phyloP scores from a whole-genome alignment of 768 basidiomycete genomes.

The Clitopilus hobsonii region DNA sequence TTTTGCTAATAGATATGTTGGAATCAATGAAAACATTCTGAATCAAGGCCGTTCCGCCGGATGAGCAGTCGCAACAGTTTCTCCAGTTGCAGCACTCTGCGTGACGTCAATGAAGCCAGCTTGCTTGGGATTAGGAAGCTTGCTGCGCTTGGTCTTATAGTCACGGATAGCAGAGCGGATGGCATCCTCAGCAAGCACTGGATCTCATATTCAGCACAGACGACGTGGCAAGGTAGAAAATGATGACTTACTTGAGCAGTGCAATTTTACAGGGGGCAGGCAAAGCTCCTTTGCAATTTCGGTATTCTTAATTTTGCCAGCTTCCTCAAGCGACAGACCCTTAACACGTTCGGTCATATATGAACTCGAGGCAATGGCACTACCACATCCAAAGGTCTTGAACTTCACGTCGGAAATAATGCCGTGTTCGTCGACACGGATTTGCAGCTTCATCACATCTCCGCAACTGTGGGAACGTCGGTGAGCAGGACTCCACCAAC shows the following conservation, averaged over 20 bases:
- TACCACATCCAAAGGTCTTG: slow-evolving; percentile 99
- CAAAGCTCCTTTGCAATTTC: slow-evolving; percentile 98
- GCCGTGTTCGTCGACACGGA: slow-evolving; percentile 91
- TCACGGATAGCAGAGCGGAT: slow-evolving; percentile 98
- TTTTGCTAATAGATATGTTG: neutral
- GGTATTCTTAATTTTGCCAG: slow-evolving; percentile 96
- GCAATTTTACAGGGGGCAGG: slow-evolving; percentile 93
- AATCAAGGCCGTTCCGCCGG: slow-evolving; percentile 17
- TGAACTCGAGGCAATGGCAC: slow-evolving; percentile 94
- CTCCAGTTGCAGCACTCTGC: slow-evolving; percentile 48
- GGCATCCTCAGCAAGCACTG: slow-evolving; percentile 96
- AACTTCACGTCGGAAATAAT: slow-evolving; percentile 99
- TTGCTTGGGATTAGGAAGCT: slow-evolving; percentile 44
- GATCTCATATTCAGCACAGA: slow-evolving; percentile 6
- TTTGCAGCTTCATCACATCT: slow-evolving; percentile 99
- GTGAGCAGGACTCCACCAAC: slow-evolving; percentile 26
- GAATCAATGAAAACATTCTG: neutral
- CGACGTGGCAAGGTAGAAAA: slow-evolving; percentile 3
- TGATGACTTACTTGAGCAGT: slow-evolving; percentile 76
- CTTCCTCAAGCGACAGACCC: slow-evolving; percentile 90
- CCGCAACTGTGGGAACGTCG: slow-evolving; percentile 59
- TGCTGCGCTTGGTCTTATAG: slow-evolving; percentile 81
- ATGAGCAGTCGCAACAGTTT: slow-evolving; percentile 49
- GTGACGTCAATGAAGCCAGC: slow-evolving; percentile 69
- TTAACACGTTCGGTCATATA: slow-evolving; percentile 99